phyloP scores from a whole-genome alignment of 306 rosid species.

The Vigna reflexopilosa region DNA sequence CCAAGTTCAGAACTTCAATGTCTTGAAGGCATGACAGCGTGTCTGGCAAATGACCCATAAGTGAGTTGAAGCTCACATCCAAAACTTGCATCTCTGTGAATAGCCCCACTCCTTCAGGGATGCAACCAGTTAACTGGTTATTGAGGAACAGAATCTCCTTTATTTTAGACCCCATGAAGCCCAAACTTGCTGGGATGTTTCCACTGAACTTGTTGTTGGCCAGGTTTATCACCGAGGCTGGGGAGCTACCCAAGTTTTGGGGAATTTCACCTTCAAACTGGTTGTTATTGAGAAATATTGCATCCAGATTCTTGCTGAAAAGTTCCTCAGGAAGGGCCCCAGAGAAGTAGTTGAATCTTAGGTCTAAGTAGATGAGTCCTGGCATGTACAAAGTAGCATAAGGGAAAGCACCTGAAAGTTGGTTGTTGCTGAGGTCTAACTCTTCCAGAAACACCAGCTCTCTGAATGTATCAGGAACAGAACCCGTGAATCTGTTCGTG shows the following conservation, averaged over 20 bases:
- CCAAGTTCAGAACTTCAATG: constrained; percentile 85
- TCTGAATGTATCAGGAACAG: constrained; percentile 68
- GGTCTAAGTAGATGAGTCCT: constrained; percentile 80
- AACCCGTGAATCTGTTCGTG: constrained; percentile 78
- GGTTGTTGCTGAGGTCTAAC: constrained; percentile 91
- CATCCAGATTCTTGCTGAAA: constrained; percentile 77
- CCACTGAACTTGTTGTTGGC: constrained; percentile 85
- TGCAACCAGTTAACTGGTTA: constrained; percentile 86
- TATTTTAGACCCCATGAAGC: constrained; percentile 71
- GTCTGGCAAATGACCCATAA: constrained; percentile 91
- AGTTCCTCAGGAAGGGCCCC: constrained; percentile 77
- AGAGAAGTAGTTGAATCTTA: constrained; percentile 81
- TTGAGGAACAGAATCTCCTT: constrained; percentile 88
- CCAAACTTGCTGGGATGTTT: constrained; percentile 78
- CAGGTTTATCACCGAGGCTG: constrained; percentile 90
- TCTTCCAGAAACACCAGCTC: constrained; percentile 72
- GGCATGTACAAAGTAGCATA: constrained; percentile 63
- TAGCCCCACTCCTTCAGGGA: constrained; percentile 90
- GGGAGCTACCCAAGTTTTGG: constrained; percentile 82
- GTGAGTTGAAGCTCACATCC: constrained; percentile 84
- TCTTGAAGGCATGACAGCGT: constrained; percentile 82
- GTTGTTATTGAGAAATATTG: constrained; percentile 87
- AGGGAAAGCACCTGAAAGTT: constrained; percentile 85
- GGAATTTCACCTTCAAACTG: constrained; percentile 85
- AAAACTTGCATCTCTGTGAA: constrained; percentile 88